Percentiles rank a stretch among this genome's conserved stretches.
phyloP scores from a whole-genome alignment of 768 basidiomycete species.

The Crassisporium funariophilum region DNA sequence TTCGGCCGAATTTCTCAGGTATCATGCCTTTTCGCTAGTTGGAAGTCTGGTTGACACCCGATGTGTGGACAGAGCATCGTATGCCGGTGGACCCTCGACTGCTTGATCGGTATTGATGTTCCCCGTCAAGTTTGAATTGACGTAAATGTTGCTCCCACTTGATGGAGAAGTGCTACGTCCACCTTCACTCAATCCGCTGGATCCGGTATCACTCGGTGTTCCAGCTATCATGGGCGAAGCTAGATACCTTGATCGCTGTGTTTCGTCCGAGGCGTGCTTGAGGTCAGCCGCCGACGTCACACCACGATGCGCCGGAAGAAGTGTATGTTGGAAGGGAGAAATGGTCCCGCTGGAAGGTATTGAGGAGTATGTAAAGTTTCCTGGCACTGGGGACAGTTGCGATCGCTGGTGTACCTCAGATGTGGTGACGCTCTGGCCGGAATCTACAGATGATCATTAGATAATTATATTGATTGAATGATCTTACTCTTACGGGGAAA shows the following conservation, averaged over 20 bases:
- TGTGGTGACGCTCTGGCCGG: no score
- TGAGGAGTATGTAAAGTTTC: background rate
- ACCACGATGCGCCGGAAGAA: background rate
- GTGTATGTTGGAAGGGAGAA: slow-evolving; percentile 3
- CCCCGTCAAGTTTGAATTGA: background rate
- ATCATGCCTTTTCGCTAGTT: no score
- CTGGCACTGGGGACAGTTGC: background rate
- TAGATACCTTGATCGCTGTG: background rate
- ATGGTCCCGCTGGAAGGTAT: background rate
- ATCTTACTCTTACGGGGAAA: no score
- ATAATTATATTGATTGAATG: no score
- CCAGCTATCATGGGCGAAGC: no score
- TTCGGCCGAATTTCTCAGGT: no score
- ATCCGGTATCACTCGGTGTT: no score
- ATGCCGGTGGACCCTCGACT: slow-evolving; percentile 3
- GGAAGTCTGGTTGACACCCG: background rate
- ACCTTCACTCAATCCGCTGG: no score
- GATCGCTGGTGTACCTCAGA: background rate
- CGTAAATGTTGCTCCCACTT: background rate
- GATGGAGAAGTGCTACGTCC: no score
- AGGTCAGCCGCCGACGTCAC: slow-evolving; percentile 1
- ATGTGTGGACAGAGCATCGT: background rate
- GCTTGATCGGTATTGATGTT: background rate
- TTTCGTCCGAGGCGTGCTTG: slow-evolving; percentile 1
- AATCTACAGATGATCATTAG: no score